phyloP scores from a whole-genome alignment of 192 early-diverging fungal species.

The Coemansia nantahalensis region DNA sequence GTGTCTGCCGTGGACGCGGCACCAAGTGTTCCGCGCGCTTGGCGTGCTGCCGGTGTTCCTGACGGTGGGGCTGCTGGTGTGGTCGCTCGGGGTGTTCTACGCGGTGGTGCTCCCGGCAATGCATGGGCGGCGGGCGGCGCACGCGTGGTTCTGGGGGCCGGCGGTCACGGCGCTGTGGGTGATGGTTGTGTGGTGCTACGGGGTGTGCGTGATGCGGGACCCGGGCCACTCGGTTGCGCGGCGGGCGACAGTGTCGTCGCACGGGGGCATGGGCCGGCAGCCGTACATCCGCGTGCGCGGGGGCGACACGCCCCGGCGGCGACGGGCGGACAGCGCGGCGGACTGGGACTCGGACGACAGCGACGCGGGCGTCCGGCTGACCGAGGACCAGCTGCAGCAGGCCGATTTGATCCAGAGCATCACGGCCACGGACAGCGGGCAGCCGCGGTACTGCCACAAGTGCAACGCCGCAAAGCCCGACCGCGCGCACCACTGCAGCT shows the following conservation, averaged over 20 bases:
- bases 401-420: constrained; percentile 37
- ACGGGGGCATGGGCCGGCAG: constrained; percentile 10
- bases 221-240: constrained; percentile 22
- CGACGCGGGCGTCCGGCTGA: constrained; percentile 8
- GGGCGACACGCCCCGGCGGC: constrained; percentile 1
- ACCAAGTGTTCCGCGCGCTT: constrained; percentile 33
- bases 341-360: constrained; percentile 1
- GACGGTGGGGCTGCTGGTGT: constrained; percentile 36
- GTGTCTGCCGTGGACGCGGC: constrained; percentile 23
- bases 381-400: constrained; percentile 27
- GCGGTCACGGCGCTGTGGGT: constrained; percentile 4
- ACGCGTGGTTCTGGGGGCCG: not conserved
- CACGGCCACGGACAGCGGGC: constrained; percentile 45
- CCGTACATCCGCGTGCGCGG: constrained; percentile 3
- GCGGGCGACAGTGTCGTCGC: constrained; percentile 3
- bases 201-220: constrained; percentile 23
- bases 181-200: constrained; percentile 34
- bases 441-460: constrained; percentile 52
- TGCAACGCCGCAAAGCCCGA: constrained; percentile 71
- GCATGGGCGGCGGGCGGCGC: constrained; percentile 1
- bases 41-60: constrained; percentile 43
- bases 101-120: constrained; percentile 24
- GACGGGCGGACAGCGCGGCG: constrained; percentile 11
- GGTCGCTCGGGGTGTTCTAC: constrained; percentile 30
- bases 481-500: constrained; percentile 76